Evolutionary conservation across 2,329 filamentous ascomycete species (phyloP).

Genomic region (Neonectria punicea): DNA sequence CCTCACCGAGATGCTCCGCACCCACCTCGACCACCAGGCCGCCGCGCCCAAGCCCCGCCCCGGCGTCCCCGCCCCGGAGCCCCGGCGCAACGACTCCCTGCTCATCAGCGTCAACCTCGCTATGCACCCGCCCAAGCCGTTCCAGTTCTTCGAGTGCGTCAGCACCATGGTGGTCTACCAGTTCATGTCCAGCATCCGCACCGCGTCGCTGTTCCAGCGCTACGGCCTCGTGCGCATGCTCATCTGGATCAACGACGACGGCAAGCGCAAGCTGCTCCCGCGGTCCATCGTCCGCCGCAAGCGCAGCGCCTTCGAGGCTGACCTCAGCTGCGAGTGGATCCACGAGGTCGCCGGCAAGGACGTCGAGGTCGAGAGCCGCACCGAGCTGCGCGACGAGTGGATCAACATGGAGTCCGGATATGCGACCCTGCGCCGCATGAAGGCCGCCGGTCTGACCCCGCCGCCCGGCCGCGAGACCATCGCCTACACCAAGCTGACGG

Average conservation of each 20-base stretch:
- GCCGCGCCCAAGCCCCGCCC: slow-evolving; percentile 32
- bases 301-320: slow-evolving; percentile 67
- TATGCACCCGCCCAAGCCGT: slow-evolving; percentile 61
- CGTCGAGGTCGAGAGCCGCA: slow-evolving; percentile 40
- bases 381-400: slow-evolving; percentile 55
- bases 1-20: slow-evolving; percentile 62
- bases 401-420: slow-evolving; percentile 60
- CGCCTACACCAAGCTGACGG: slow-evolving; percentile 38
- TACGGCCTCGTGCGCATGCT: slow-evolving; percentile 86
- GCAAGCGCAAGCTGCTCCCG: slow-evolving; percentile 70
- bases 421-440: slow-evolving; percentile 59
- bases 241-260: slow-evolving; percentile 73
- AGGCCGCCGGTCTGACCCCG: slow-evolving; percentile 51
- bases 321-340: slow-evolving; percentile 69
- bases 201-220: slow-evolving; percentile 71
- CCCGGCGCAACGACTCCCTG: slow-evolving; percentile 74
- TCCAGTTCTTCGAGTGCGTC: slow-evolving; percentile 65
- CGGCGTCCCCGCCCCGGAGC: slow-evolving; percentile 48
- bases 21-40: slow-evolving; percentile 66
- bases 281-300: slow-evolving; percentile 64
- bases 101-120: slow-evolving; percentile 77
- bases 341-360: slow-evolving; percentile 65
- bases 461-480: slow-evolving; percentile 57
- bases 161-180: slow-evolving; percentile 69
- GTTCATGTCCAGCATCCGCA: slow-evolving; percentile 68